Evolutionary conservation across 257 asterid genomes (phyloP), one percentile per base, ranked within the genome.

Genomic region (Jasminum sambac): DNA sequence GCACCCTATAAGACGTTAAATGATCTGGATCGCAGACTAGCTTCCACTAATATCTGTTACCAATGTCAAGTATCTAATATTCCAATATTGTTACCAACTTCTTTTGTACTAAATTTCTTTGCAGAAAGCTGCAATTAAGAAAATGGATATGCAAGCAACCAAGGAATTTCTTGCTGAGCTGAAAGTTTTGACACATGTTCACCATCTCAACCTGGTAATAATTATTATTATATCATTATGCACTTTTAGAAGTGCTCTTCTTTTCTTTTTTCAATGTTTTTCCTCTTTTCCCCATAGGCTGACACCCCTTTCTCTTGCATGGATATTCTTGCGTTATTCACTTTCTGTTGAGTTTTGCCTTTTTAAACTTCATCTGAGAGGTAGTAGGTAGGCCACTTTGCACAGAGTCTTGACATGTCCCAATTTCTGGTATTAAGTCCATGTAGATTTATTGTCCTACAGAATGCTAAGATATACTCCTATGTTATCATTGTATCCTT

Each of bases 61-160:
- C 36, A 40, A 40, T 57, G 58, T 65, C 55, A 21, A 55, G 46
- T 70, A 72, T 73, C 43, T 34, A 40, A 12, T 24, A 36, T 38
- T 17, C 11, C 61, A 24, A 23, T 55, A 23, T 23, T 55, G 16
- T 11, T 78, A 37, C 10, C 48, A 34, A 30, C 23, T 68, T 46
- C 67, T 40, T 16, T 39, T 11, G 60, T 72, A 14, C 16, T 34
- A 5, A 58, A 14, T 26, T 69, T 70, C 42, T 66, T 52, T 85
- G 87, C 96, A 93, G 98, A 93, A 86, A 93, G 97, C 96, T 16
- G 98, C 98, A 34, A 87, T 93, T 52, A 93, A 93, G 92, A 93
- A 90, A 87, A 93, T 93, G 98, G 96, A 90, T 78, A 93, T 93
- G 98, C 89, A 89, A 78, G 98, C 98, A 59, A 70, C 88, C 72